Evolutionary conservation across 768 basidiomycete genomes (phyloP).

Genomic region (Hirschioporus abietinus): DNA sequence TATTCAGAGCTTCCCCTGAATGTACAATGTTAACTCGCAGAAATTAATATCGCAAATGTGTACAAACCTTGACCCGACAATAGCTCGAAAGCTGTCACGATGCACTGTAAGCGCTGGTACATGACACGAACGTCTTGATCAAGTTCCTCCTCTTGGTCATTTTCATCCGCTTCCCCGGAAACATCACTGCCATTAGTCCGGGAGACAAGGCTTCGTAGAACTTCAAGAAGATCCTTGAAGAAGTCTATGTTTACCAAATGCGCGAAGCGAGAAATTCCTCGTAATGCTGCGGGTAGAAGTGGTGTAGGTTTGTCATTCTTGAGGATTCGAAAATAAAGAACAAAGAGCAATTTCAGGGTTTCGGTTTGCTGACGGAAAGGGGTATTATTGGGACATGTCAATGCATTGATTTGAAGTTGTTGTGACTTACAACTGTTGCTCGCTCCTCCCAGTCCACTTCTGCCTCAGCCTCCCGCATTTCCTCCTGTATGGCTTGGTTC

Average conservation of each 20-base stretch:
- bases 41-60: slow-evolving; percentile 5
- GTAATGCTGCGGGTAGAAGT: slow-evolving; percentile 80
- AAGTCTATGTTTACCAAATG: slow-evolving; percentile 98
- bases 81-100: slow-evolving; percentile 96
- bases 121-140: slow-evolving; percentile 35
- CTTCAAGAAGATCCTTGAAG: slow-evolving; percentile 90
- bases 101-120: slow-evolving; percentile 69
- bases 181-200: slow-evolving; percentile 22
- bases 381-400: slow-evolving; percentile 12
- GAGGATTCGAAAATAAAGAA: slow-evolving; percentile 92
- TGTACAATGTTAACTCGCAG: background rate
- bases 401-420: slow-evolving; percentile 9
- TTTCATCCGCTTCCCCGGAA: slow-evolving; percentile 30
- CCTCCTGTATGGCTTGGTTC: slow-evolving; percentile 82
- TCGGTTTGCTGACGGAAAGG: slow-evolving; percentile 80
- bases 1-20: slow-evolving; percentile 92
- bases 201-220: slow-evolving; percentile 71
- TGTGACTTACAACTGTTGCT: slow-evolving; percentile 59
- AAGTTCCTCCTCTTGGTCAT: slow-evolving; percentile 31
- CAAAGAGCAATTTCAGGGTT: slow-evolving; percentile 94
- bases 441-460: slow-evolving; percentile 92
- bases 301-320: slow-evolving; percentile 78
- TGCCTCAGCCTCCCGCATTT: slow-evolving; percentile 91
- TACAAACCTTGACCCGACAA: slow-evolving; percentile 86
- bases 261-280: slow-evolving; percentile 89